phyloP scores from a whole-genome alignment of 768 basidiomycete genomes.

The Vishniacozyma victoriae region DNA sequence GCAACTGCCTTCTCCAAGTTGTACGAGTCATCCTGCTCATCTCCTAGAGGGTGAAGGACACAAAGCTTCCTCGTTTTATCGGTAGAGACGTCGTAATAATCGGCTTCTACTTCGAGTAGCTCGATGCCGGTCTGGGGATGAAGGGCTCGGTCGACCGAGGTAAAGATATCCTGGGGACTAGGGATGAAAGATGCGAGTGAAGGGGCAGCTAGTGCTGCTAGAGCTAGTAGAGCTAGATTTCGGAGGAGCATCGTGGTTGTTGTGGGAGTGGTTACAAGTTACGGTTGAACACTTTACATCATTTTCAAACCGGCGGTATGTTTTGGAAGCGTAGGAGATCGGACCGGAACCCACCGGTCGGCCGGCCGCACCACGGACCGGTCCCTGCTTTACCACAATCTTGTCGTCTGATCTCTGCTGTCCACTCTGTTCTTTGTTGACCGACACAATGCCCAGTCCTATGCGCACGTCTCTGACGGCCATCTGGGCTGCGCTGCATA shows the following conservation, averaged over 20 bases:
- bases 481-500: conserved; percentile 35
- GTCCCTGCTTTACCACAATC: too few species aligned
- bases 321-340: too few species aligned
- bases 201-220: neutral
- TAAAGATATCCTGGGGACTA: neutral
- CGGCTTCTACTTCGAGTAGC: neutral
- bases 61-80: conserved; percentile 4
- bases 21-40: conserved; percentile 32
- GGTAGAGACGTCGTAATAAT: conserved; percentile 4
- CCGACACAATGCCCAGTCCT: too few species aligned
- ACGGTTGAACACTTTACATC: too few species aligned
- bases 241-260: neutral
- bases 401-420: too few species aligned
- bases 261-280: too few species aligned
- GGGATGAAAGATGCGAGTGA: neutral
- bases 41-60: conserved; percentile 7
- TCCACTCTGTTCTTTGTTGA: too few species aligned
- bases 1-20: conserved; percentile 7
- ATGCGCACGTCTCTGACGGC: too few species aligned
- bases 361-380: too few species aligned
- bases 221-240: neutral
- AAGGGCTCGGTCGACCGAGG: neutral
- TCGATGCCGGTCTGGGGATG: neutral
- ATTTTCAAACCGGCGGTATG: too few species aligned
- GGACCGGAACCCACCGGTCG: too few species aligned